Conservation (phyloP, 2,329 filamentous ascomycete species). For the Diaporthe sp. region DNA sequence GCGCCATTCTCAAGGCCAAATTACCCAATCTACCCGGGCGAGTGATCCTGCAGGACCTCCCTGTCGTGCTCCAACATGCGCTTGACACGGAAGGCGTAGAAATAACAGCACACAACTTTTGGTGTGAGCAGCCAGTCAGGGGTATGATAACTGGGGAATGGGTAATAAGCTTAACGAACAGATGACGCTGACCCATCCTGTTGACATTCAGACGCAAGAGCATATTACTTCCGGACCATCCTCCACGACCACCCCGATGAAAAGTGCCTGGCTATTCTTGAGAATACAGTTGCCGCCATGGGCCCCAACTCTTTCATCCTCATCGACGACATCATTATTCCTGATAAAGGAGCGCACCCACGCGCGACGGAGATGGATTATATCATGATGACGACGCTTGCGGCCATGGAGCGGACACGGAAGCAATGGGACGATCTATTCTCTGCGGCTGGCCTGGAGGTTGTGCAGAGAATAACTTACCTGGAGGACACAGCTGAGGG, state of each 20-base stretch:
- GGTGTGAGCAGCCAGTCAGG: constrained; percentile 26
- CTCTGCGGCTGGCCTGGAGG: constrained; percentile 38
- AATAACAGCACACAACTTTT: constrained; percentile 30
- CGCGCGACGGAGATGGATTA: constrained; percentile 51
- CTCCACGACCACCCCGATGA: constrained; percentile 53
- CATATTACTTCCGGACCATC: constrained; percentile 52
- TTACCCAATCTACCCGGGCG: constrained; percentile 14
- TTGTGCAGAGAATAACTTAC: constrained; percentile 37
- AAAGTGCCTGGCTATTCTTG: constrained; percentile 49
- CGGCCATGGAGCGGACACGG: constrained; percentile 50
- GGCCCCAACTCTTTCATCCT: constrained; percentile 42
- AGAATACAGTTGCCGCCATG: constrained; percentile 51
- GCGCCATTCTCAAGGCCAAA: constrained; percentile 1
- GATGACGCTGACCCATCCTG: constrained; percentile 40
- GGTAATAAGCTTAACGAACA: no score
- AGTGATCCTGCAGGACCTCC: constrained; percentile 30
- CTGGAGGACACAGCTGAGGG: constrained; percentile 26
- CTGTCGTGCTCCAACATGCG: neutral
- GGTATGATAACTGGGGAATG: constrained; percentile 4
- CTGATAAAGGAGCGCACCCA: constrained; percentile 49
- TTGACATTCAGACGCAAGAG: constrained; percentile 17
- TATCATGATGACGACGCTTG: constrained; percentile 52
- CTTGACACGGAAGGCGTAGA: constrained; percentile 31
- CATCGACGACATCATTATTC: constrained; percentile 58
- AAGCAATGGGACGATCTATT: constrained; percentile 51